These are phyloP conservation scores for Colletotrichum sp. DNA, from an alignment of 2,329 filamentous ascomycete genomes.

Conservation along the genomic window DNA sequence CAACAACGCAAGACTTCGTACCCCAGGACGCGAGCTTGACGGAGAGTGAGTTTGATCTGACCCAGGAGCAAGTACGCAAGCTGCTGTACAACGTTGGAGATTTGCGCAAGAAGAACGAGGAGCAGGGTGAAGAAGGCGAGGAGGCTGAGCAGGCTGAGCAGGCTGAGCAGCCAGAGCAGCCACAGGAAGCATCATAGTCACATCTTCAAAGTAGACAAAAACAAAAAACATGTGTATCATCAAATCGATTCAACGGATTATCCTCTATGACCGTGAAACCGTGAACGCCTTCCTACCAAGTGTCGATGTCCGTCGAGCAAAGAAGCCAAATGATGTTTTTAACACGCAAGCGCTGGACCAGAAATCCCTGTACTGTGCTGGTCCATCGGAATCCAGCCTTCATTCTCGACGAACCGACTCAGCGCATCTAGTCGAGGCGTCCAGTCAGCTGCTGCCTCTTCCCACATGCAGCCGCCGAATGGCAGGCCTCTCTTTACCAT, in stretches of 20 bases:
- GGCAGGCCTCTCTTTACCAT: not conserved
- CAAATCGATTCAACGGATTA: conserved; percentile 20
- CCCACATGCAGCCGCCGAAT: not conserved
- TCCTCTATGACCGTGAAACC: conserved; percentile 23
- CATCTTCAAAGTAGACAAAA: not conserved
- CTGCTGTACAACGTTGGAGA: conserved; percentile 52
- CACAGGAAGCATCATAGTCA: not conserved
- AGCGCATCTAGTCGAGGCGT: conserved; percentile 8
- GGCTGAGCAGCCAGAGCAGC: not conserved
- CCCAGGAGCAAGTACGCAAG: conserved; percentile 41
- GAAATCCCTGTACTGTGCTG: conserved; percentile 9
- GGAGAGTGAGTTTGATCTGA: conserved; percentile 35
- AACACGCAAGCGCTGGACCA: conserved; percentile 15
- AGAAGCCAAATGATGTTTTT: conserved; percentile 15
- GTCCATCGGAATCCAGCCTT: conserved; percentile 6
- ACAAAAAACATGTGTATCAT: not conserved
- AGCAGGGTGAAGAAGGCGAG: conserved; percentile 30
- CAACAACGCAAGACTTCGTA: conserved; percentile 3
- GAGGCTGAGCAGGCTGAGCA: conserved; percentile 13
- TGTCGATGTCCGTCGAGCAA: conserved; percentile 22
- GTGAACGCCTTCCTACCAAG: conserved; percentile 13
- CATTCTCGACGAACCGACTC: conserved; percentile 19
- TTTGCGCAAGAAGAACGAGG: conserved; percentile 47
- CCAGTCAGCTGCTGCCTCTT: not conserved
- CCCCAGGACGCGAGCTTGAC: conserved; percentile 5